A percentile compares a stretch with the other conserved stretches of the same genome.
These are phyloP conservation scores for Epichloe sp. DNA, from an alignment of 2,329 filamentous ascomycete genomes.

Conservation along the genomic window DNA sequence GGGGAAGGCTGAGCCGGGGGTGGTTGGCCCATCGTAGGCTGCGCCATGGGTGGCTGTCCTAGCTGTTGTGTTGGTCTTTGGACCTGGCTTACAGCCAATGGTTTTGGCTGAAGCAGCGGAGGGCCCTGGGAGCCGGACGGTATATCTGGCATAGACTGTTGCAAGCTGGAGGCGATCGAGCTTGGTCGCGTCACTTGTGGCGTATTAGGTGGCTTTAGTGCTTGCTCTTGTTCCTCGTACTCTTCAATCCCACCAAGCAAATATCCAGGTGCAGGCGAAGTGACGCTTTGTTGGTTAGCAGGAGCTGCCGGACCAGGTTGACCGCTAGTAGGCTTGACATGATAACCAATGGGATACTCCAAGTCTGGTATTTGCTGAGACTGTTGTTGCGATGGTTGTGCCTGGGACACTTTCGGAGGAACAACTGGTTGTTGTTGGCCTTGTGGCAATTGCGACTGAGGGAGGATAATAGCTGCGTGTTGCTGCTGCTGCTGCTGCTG, in stretches of 20 bases:
- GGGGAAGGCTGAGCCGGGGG: too few relatives aligned
- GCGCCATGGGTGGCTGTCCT: neutral
- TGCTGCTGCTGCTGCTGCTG: neutral
- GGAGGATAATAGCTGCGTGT: neutral
- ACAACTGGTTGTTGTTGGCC: too few relatives aligned
- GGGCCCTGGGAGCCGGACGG: neutral
- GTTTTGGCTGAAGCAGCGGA: neutral
- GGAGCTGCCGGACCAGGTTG: neutral
- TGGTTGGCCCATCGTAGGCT: neutral
- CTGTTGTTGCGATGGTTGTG: neutral
- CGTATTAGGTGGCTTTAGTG: neutral
- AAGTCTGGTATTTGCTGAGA: neutral
- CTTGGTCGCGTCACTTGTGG: neutral
- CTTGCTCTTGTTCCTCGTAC: conserved; percentile 7
- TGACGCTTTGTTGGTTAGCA: neutral
- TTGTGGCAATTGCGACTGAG: neutral
- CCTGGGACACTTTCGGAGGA: neutral
- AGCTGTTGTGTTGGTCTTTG: neutral
- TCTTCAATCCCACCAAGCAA: conserved; percentile 9
- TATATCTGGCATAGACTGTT: neutral
- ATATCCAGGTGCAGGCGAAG: conserved; percentile 2
- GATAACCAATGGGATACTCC: conserved; percentile 5
- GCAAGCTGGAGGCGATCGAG: conserved; percentile 3
- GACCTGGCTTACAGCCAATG: neutral
- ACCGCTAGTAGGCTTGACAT: neutral